A percentile compares a stretch with the other conserved stretches of the same genome.
Conservation (phyloP, 352 stramenopile genomes). For the Elongisporangium prolatum region DNA sequence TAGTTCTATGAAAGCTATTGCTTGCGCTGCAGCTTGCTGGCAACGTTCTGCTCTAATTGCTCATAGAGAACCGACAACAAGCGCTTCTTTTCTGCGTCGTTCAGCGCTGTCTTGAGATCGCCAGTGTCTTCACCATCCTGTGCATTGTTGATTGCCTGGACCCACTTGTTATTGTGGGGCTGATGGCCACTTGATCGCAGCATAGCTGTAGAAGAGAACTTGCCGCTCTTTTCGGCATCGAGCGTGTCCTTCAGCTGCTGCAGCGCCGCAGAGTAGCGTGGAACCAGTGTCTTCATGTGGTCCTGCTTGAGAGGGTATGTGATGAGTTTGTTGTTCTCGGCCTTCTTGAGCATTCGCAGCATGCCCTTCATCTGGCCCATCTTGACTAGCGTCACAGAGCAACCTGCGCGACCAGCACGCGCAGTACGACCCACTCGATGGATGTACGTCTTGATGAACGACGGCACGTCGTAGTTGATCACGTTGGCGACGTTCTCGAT, state of each 20-base stretch:
- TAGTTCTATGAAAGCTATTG: constrained; percentile 34
- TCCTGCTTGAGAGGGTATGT: constrained; percentile 55
- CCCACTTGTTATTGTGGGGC: constrained; percentile 6
- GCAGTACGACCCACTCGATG: constrained; percentile 82
- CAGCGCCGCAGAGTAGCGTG: constrained; percentile 63
- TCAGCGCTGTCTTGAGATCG: constrained; percentile 25
- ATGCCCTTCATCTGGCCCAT: constrained; percentile 78
- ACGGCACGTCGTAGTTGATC: constrained; percentile 93
- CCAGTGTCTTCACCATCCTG: constrained; percentile 4
- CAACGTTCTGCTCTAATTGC: constrained; percentile 58
- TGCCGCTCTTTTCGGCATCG: constrained; percentile 69
- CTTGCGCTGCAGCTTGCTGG: constrained; percentile 32
- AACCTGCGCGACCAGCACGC: constrained; percentile 70
- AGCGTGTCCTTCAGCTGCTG: constrained; percentile 76
- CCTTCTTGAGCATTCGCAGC: constrained; percentile 81
- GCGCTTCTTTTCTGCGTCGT: constrained; percentile 45
- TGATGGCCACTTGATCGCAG: constrained; percentile 12
- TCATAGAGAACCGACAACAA: constrained; percentile 45
- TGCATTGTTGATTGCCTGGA: constrained; percentile 2
- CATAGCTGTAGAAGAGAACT: constrained; percentile 42
- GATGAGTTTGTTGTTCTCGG: constrained; percentile 69
- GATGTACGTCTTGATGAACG: constrained; percentile 91
- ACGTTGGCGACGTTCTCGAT: constrained; percentile 90
- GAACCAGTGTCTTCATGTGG: constrained; percentile 80
- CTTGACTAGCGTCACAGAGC: constrained; percentile 78